Evolutionary conservation across 2,329 filamentous ascomycete species (phyloP).

Genomic region (Colletotrichum plurivorum): DNA sequence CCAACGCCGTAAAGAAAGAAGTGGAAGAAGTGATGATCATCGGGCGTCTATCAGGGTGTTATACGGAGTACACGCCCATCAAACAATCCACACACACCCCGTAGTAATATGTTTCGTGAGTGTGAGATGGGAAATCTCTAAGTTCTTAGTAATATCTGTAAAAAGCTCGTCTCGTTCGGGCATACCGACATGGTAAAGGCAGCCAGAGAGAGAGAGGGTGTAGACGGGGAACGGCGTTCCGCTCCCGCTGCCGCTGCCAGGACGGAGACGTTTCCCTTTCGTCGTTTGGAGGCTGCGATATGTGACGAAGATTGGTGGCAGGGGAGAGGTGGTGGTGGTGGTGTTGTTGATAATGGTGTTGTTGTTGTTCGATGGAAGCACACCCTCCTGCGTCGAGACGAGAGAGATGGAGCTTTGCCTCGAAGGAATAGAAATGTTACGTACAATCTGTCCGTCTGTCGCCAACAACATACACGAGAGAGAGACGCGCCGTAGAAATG

Average conservation of each 20-base stretch:
- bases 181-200: not conserved
- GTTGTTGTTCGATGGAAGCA: conserved; percentile 3
- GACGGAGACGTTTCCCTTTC: not conserved
- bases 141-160: not conserved
- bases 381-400: not conserved
- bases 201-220: not conserved
- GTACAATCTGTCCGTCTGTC: no score
- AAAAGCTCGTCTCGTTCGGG: not conserved
- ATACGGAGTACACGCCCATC: no score
- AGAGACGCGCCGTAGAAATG: not conserved
- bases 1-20: no score
- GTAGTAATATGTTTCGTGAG: no score
- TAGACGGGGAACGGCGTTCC: not conserved
- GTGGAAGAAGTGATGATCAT: no score
- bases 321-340: not conserved
- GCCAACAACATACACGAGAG: not conserved
- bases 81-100: no score
- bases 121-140: not conserved
- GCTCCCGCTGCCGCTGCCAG: not conserved
- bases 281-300: no score
- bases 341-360: not conserved
- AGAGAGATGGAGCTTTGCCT: not conserved
- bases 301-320: not conserved
- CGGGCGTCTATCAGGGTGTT: no score
- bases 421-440: no score